Evolutionary conservation across 2,329 filamentous ascomycete species (phyloP), one percentile per base, ranked within the genome.

Genomic region (Fusarium armeniacum): DNA sequence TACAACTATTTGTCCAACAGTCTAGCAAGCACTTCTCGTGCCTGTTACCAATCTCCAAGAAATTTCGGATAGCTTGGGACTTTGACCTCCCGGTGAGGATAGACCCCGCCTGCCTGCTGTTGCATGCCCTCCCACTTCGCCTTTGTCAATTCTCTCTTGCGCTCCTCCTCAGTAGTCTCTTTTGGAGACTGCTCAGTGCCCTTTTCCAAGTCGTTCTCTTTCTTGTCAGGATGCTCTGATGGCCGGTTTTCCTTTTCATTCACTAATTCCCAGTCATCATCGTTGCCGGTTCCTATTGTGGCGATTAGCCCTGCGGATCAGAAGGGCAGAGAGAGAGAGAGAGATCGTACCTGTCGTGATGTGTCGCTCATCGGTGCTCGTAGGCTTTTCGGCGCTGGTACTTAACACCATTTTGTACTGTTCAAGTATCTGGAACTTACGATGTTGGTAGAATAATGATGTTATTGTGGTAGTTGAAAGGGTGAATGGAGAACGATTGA

Each of bases 241-340:
- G 9, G 16, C 5, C 28, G 26, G 16, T 1, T 11, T 0, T 62
- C 65, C 30, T 69, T 52, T 33, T 43, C 47, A 6, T 22, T 46
- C 3, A 69, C 16, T 0, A 69, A 47, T 5, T 69, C 41, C 65
- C 65, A 69, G n/a, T 66, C 65, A 4, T 69, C 50, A 1, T 65
- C 65, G 1, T 1, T 43, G 16, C 24, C 10, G 9, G 16, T 10
- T 1, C 30, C 36, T 2, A 16, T 61, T 47, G 2, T 3, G 6
- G 2, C 3, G 3, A 5, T 61, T 36, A 59, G 61, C 7, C 15
- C 10, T 2, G 26, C 6, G 4, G 5, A 1, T 2, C 10, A 10
- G 5, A 38, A 0, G 4, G 7, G 9, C 16, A 7, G 24, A 30
- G 9, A 30, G 24, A 26, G 24, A 26, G 24, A 26, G 28, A 30